phyloP scores from a whole-genome alignment of 78 protist genomes.

The Chrysochromulina parva region DNA sequence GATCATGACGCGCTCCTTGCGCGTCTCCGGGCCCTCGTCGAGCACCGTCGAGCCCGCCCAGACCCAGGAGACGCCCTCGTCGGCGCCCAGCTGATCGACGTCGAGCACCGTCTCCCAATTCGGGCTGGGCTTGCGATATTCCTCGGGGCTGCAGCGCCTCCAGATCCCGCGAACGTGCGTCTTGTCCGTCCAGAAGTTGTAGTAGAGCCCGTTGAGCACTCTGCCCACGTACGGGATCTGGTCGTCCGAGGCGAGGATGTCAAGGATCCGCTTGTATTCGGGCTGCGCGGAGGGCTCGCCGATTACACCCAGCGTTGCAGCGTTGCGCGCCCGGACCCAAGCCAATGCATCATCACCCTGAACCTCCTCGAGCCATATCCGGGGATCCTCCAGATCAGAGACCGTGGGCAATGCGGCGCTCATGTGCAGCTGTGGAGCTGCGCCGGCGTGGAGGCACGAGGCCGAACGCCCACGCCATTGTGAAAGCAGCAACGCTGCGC shows the following conservation, averaged over 20 bases:
- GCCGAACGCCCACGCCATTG: no score
- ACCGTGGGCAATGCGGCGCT: no score
- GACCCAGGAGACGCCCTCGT: constrained; percentile 41
- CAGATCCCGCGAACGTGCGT: constrained; percentile 10
- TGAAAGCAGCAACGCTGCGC: no score
- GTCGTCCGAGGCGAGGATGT: constrained; percentile 2
- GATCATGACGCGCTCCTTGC: not conserved
- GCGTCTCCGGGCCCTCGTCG: not conserved
- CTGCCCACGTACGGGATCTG: constrained; percentile 29
- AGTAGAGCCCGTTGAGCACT: not conserved
- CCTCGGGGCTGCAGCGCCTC: constrained; percentile 20
- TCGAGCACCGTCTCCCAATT: constrained; percentile 37
- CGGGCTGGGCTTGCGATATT: not conserved
- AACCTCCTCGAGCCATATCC: constrained; percentile 37
- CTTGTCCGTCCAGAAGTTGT: constrained; percentile 48
- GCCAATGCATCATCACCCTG: not conserved
- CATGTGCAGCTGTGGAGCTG: no score
- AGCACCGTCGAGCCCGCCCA: constrained; percentile 9
- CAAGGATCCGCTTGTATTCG: not conserved
- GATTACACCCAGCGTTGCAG: not conserved
- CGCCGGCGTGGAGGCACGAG: no score
- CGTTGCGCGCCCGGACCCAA: constrained; percentile 25
- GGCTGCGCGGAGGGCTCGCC: not conserved
- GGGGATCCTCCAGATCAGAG: constrained; percentile 13
- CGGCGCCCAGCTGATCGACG: constrained; percentile 3